A percentile compares a stretch with the other conserved stretches of the same genome.
These are phyloP conservation scores for Sarocladium oryzae DNA, from an alignment of 2,329 filamentous ascomycete genomes.

Conservation along the genomic window DNA sequence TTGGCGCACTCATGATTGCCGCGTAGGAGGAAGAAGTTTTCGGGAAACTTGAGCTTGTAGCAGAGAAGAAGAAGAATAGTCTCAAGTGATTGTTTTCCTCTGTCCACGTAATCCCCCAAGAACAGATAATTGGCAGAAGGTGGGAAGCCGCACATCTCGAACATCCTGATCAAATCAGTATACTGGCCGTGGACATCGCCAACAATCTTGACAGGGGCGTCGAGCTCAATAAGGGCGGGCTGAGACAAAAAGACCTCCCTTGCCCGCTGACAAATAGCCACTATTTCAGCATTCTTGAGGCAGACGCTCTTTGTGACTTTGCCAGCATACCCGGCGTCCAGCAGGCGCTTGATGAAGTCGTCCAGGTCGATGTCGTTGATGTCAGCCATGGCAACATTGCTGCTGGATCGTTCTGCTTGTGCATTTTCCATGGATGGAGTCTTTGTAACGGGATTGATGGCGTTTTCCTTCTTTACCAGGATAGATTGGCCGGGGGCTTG, in stretches of 20 bases:
- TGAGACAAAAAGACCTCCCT: slow-evolving; percentile 87
- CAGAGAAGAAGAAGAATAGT: slow-evolving; percentile 88
- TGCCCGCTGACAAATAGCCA: slow-evolving; percentile 82
- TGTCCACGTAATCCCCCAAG: slow-evolving; percentile 92
- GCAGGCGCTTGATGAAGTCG: slow-evolving; percentile 89
- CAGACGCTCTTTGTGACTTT: slow-evolving; percentile 98
- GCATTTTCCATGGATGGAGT: slow-evolving; percentile 34
- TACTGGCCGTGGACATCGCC: slow-evolving; percentile 97
- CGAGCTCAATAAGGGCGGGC: slow-evolving; percentile 83
- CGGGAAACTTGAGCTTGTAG: slow-evolving; percentile 95
- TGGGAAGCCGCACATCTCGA: slow-evolving; percentile 97
- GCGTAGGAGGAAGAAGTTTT: slow-evolving; percentile 93
- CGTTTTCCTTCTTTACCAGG: slow-evolving; percentile 71
- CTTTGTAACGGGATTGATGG: slow-evolving; percentile 57
- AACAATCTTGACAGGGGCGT: slow-evolving; percentile 95
- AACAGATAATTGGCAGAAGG: slow-evolving; percentile 90
- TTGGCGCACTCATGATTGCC: slow-evolving; percentile 98
- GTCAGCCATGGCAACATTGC: slow-evolving; percentile 74
- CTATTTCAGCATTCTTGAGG: slow-evolving; percentile 95
- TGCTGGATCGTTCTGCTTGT: slow-evolving; percentile 34
- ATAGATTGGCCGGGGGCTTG: slow-evolving; percentile 83
- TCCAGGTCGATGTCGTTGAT: slow-evolving; percentile 92
- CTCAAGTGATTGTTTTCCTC: slow-evolving; percentile 91
- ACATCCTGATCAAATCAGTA: slow-evolving; percentile 91
- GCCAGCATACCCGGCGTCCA: slow-evolving; percentile 91